phyloP scores from a whole-genome alignment of 2,329 filamentous ascomycete species.

The Colletotrichum neosansevieriae region DNA sequence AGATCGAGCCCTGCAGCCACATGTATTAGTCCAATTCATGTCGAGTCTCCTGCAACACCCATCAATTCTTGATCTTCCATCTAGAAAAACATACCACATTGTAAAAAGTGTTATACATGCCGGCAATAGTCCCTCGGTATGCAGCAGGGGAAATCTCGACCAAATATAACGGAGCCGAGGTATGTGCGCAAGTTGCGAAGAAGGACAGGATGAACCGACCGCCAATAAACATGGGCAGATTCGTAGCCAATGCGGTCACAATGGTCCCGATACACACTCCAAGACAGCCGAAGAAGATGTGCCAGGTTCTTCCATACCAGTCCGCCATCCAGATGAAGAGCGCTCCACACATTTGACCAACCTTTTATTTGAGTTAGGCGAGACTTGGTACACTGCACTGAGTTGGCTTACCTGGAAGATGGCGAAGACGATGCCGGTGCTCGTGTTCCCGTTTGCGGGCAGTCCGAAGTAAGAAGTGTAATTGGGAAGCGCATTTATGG shows the following conservation, averaged over 20 bases:
- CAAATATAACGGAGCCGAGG: slow-evolving; percentile 69
- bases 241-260: slow-evolving; percentile 59
- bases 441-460: slow-evolving; percentile 51
- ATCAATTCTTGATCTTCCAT: too few relatives aligned
- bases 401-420: slow-evolving; percentile 50
- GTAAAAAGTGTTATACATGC: slow-evolving; percentile 60
- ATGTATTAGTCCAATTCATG: background rate
- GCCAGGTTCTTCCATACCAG: slow-evolving; percentile 56
- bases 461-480: slow-evolving; percentile 54
- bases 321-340: slow-evolving; percentile 59
- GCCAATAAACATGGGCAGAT: slow-evolving; percentile 57
- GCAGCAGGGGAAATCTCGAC: slow-evolving; percentile 71
- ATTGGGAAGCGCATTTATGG: slow-evolving; percentile 53
- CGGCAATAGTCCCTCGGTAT: slow-evolving; percentile 69
- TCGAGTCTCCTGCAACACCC: background rate
- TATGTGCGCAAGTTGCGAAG: slow-evolving; percentile 67
- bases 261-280: slow-evolving; percentile 64
- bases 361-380: slow-evolving; percentile 38
- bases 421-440: slow-evolving; percentile 58
- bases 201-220: slow-evolving; percentile 63
- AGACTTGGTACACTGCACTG: background rate
- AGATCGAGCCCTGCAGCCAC: slow-evolving; percentile 43
- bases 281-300: slow-evolving; percentile 59
- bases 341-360: slow-evolving; percentile 57
- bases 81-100: slow-evolving; percentile 49